Evolutionary conservation across 768 basidiomycete species (phyloP).

Genomic region (Antrodiella citrinella): DNA sequence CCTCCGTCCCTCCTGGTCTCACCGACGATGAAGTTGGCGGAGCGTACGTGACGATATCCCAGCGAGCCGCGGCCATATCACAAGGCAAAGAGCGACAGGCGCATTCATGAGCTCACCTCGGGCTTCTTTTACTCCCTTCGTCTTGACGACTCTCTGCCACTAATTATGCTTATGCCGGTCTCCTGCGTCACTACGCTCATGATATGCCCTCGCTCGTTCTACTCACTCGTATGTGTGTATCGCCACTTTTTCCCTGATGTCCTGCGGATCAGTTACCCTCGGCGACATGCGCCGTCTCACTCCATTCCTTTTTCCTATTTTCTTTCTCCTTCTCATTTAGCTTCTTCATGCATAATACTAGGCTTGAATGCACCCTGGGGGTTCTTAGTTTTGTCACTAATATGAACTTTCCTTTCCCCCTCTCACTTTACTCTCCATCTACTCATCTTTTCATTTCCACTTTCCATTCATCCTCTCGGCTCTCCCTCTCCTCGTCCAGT

Average conservation of each 20-base stretch:
- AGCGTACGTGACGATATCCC: constrained; percentile 81
- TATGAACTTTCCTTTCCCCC: constrained; percentile 8
- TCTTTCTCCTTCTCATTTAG: neutral
- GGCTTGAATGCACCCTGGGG: constrained; percentile 8
- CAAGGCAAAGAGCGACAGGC: neutral
- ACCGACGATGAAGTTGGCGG: constrained; percentile 60
- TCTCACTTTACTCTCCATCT: neutral
- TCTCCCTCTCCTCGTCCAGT: neutral
- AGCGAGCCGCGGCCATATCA: constrained; percentile 44
- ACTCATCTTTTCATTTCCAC: neutral
- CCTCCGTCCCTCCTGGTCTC: constrained; percentile 66
- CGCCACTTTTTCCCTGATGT: neutral
- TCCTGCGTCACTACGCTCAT: neutral
- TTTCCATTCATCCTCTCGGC: neutral
- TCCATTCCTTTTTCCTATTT: neutral
- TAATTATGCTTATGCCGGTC: neutral
- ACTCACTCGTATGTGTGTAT: neutral
- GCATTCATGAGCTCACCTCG: constrained; percentile 1
- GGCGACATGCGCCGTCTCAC: neutral
- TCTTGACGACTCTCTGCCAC: neutral
- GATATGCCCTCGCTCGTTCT: neutral
- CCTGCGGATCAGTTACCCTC: neutral
- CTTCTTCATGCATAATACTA: constrained; percentile 2
- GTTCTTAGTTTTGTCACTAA: constrained; percentile 12
- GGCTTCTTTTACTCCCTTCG: neutral